phyloP scores from a whole-genome alignment of 2,329 filamentous ascomycete genomes.

The Diplodia seriata region DNA sequence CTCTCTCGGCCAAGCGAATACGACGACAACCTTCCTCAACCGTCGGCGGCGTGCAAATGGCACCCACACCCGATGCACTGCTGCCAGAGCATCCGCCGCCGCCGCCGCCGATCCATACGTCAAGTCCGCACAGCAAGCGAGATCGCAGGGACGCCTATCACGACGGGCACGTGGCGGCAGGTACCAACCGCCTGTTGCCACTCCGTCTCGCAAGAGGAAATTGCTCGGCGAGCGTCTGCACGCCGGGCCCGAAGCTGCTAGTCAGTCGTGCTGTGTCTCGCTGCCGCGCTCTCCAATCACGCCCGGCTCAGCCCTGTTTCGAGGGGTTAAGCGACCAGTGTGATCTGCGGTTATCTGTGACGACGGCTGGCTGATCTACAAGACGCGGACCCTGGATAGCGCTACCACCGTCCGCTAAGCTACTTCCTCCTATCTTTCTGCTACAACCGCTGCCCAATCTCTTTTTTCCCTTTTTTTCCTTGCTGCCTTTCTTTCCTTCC shows the following conservation, averaged over 20 bases:
- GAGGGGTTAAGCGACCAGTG: conserved; percentile 8
- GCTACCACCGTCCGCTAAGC: conserved; percentile 7
- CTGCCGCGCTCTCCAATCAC: not conserved
- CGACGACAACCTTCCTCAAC: conserved; percentile 19
- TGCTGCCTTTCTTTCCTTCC: not conserved
- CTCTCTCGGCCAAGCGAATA: conserved; percentile 5
- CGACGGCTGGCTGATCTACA: conserved; percentile 8
- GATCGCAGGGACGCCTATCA: conserved; percentile 25
- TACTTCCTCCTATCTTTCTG: conserved; percentile 1
- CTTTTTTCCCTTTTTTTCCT: not conserved
- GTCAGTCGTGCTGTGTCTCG: not conserved
- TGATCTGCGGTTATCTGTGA: conserved; percentile 22
- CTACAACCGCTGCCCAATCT: conserved; percentile 1
- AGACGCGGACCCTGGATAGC: conserved; percentile 12
- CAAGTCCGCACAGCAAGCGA: conserved; percentile 5
- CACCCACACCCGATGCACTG: not conserved
- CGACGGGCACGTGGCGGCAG: conserved; percentile 11
- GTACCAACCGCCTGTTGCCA: not conserved
- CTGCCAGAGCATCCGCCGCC: not conserved
- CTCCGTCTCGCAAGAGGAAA: conserved; percentile 15
- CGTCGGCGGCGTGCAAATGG: not conserved
- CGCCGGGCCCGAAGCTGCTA: not conserved
- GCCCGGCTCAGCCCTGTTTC: conserved; percentile 4
- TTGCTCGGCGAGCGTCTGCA: not conserved
- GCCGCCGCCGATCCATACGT: conserved; percentile 8